Evolutionary conservation across 2,329 filamentous ascomycete genomes (phyloP), one percentile per base, ranked within the genome.

Genomic region (Monilinia fructigena): DNA sequence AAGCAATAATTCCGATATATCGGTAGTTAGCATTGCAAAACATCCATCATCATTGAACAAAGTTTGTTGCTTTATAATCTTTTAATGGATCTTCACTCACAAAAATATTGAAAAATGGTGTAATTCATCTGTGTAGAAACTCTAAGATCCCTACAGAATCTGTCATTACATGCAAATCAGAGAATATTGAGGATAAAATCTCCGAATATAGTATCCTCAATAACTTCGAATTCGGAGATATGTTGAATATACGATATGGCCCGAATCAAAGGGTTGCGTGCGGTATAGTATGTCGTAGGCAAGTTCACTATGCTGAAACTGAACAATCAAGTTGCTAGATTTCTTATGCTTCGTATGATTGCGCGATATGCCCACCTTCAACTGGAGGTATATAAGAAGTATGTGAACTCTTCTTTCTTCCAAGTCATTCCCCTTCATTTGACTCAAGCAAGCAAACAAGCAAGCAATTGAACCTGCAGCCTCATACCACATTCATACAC

Each of bases 121-220:
- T 40, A 38, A 18, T 55, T 35, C 54, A 55, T 56, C 35, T 56
- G 38, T 45, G 38, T 35, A 12, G 55, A 56, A 56, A 28, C 14
- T 16, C 20, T 28, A 38, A 56, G 55, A 42, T 56, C 23, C 42
- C 23, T n/a, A 23, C 2, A 56, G 54, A 56, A 28, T 45, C 38
- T 28, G 20, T 48, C 45, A 47, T 16, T 42, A 7, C 18, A n/a
- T 42, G 14, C 14, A 42, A 16, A 56, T 56, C 55, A 42, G 35
- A 42, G 1, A 42, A 11, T 23, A 40, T 26, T n/a, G 18, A 59
- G 16, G n/a, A 11, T 56, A 14, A 56, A 56, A 10, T 23, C 7
- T 7, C 28, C 12, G 56, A 35, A 47, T 40, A 23, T 20, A 6
- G 38, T 40, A 40, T 40, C 38, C 38, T 40, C 38, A 40, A 40